Conservation (phyloP, 768 basidiomycete species). For the Coprinopsis cinerea region DNA sequence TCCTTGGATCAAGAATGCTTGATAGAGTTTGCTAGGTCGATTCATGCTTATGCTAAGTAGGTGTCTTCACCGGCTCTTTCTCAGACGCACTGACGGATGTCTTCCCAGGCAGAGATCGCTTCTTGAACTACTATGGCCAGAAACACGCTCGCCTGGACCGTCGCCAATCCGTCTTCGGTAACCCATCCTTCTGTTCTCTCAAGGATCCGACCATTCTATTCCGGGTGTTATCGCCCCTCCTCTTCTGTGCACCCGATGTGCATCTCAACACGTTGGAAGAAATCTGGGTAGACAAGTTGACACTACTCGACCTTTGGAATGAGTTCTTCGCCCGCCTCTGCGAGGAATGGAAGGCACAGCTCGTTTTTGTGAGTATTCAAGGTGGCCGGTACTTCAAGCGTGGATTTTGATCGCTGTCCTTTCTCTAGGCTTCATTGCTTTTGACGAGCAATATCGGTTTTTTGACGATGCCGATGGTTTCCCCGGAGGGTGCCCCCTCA, state of each 20-base stretch:
- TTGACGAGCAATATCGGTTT: constrained; percentile 52
- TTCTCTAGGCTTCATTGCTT: constrained; percentile 42
- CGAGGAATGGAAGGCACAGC: constrained; percentile 22
- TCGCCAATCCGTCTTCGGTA: constrained; percentile 35
- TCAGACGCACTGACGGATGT: background rate
- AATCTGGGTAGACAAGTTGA: constrained; percentile 43
- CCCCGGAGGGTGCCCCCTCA: constrained; percentile 10
- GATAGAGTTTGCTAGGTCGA: too few relatives aligned
- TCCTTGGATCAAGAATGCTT: too few relatives aligned
- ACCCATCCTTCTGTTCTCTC: constrained; percentile 23
- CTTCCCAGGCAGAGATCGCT: constrained; percentile 28
- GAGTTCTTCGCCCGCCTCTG: constrained; percentile 14
- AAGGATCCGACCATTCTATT: constrained; percentile 17
- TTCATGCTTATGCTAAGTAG: background rate
- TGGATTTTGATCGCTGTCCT: background rate
- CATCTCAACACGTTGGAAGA: constrained; percentile 35
- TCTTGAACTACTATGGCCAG: constrained; percentile 43
- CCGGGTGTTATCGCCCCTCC: constrained; percentile 26
- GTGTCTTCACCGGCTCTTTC: background rate
- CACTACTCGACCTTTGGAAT: constrained; percentile 11
- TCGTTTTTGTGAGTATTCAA: constrained; percentile 32
- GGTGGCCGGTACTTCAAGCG: background rate
- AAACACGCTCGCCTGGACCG: constrained; percentile 37
- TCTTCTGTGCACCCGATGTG: constrained; percentile 39
- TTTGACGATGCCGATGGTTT: constrained; percentile 40